Evolutionary conservation across 179 eudicot genomes (phyloP).

Genomic region (Silene noctiflora): DNA sequence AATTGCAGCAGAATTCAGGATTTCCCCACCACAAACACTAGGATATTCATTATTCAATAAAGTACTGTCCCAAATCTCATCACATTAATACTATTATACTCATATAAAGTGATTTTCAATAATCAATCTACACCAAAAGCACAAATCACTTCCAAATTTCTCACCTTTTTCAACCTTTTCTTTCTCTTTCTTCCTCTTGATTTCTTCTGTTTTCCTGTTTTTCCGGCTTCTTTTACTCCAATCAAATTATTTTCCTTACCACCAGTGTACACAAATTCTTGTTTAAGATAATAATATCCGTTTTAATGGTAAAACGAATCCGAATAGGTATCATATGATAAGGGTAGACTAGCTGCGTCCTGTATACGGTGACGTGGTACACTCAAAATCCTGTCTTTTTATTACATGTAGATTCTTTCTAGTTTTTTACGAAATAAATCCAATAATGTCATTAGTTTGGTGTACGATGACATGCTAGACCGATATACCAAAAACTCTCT

Average conservation of each 20-base stretch:
- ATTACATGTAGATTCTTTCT: too few relatives aligned
- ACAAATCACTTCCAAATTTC: slow-evolving; percentile 6
- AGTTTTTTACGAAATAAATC: too few relatives aligned
- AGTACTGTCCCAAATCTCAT: background rate
- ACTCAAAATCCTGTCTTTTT: too few relatives aligned
- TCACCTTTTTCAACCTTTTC: slow-evolving; percentile 13
- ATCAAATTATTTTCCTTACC: background rate
- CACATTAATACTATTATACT: background rate
- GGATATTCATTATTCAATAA: slow-evolving; percentile 31
- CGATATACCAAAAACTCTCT: too few relatives aligned
- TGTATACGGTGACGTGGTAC: too few relatives aligned
- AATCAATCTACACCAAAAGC: slow-evolving; percentile 16
- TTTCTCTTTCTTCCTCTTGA: slow-evolving; percentile 5
- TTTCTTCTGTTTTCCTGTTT: slow-evolving; percentile 29
- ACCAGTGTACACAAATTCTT: background rate
- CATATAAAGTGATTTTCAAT: slow-evolving; percentile 8
- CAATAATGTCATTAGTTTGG: too few relatives aligned
- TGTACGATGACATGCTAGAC: too few relatives aligned
- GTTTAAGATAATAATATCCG: too few relatives aligned
- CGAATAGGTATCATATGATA: too few relatives aligned
- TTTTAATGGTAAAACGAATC: too few relatives aligned
- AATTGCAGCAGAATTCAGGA: slow-evolving; percentile 7
- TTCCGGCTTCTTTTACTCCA: slow-evolving; percentile 28
- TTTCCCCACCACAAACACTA: slow-evolving; percentile 17
- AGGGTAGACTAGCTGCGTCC: too few relatives aligned